These are phyloP conservation scores for Fraxinus excelsior DNA, from an alignment of 257 asterid genomes.

Conservation along the genomic window DNA sequence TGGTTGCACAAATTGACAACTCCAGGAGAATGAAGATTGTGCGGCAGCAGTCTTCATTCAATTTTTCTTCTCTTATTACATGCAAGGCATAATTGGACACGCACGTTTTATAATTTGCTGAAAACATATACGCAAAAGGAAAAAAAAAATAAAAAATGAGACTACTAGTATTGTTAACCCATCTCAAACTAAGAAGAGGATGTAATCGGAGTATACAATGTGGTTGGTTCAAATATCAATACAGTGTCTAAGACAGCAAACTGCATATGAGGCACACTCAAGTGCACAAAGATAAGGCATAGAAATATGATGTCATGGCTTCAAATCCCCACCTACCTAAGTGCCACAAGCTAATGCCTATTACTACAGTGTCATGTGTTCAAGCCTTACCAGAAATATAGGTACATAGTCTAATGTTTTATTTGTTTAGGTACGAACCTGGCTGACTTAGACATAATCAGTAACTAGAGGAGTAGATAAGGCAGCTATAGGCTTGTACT, in stretches of 20 bases:
- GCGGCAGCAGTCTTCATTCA: neutral
- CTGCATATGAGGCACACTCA: neutral
- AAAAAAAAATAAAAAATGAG: neutral
- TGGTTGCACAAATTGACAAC: neutral
- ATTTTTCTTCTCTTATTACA: neutral
- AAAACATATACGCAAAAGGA: neutral
- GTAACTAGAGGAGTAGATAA: neutral
- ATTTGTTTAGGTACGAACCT: neutral
- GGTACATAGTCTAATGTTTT: neutral
- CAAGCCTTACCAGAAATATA: neutral
- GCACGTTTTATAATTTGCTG: neutral
- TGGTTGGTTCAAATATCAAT: neutral
- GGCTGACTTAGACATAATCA: neutral
- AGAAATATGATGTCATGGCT: neutral
- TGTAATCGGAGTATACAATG: neutral
- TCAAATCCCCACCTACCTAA: neutral
- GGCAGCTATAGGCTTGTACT: neutral
- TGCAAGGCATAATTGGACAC: neutral
- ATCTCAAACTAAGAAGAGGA: neutral
- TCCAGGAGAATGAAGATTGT: neutral
- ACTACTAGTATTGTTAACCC: neutral
- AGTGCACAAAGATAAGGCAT: neutral
- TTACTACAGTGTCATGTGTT: neutral
- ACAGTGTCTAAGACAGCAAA: neutral
- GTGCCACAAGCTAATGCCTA: neutral